These are phyloP conservation scores for Hymenoscyphus occultus DNA, from an alignment of 2,329 filamentous ascomycete genomes.

Conservation along the genomic window DNA sequence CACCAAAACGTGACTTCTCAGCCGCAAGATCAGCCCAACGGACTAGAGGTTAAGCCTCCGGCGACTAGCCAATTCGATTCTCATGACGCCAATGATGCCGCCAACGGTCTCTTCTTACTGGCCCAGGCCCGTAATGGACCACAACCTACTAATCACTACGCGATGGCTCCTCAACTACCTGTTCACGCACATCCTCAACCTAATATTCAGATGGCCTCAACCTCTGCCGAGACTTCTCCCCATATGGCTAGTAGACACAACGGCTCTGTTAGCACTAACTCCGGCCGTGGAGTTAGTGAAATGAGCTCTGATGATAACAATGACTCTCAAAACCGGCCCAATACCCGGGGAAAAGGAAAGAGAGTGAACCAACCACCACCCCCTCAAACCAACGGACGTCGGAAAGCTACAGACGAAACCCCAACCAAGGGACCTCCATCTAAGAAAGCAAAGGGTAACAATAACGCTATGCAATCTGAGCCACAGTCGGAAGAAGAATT, in stretches of 20 bases:
- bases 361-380: constrained; percentile 47
- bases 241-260: constrained; percentile 50
- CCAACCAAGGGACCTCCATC: constrained; percentile 58
- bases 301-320: constrained; percentile 61
- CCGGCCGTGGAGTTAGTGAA: constrained; percentile 58
- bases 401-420: constrained; percentile 69
- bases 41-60: constrained; percentile 42
- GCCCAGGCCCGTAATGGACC: constrained; percentile 66
- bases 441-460: constrained; percentile 70
- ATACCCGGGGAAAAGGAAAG: constrained; percentile 66
- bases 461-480: constrained; percentile 37
- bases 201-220: constrained; percentile 22
- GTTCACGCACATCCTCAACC: constrained; percentile 33
- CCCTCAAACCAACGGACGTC: constrained; percentile 58
- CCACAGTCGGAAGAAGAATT: constrained; percentile 38
- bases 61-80: constrained; percentile 65
- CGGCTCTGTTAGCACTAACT: constrained; percentile 42
- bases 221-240: constrained; percentile 41
- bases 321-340: constrained; percentile 61
- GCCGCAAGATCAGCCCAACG: constrained; percentile 45
- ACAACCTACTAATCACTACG: constrained; percentile 37
- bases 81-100: constrained; percentile 88
- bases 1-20: constrained; percentile 46
- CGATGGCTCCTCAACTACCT: constrained; percentile 32
- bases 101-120: constrained; percentile 89